A percentile compares a stretch with the other conserved stretches of the same genome.
phyloP scores from a whole-genome alignment of 371 early-diverging fungal genomes.

The Apophysomyces trapeziformis region DNA sequence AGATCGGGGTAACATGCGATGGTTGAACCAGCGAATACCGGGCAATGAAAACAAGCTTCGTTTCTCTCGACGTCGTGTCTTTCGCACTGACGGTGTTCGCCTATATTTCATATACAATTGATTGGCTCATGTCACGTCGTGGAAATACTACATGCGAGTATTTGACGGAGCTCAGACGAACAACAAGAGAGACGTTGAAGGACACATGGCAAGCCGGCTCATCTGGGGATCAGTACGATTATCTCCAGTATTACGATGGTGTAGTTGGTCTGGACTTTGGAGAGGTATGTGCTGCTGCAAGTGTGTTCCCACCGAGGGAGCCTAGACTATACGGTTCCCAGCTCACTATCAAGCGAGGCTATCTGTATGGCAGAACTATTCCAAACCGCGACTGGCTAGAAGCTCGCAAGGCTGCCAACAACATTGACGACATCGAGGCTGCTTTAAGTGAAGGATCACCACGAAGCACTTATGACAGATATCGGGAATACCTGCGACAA shows the following conservation, averaged over 20 bases:
- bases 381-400: conserved; percentile 16
- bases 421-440: too few species aligned
- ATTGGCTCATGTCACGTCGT: too few species aligned
- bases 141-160: too few species aligned
- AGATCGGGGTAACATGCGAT: conserved; percentile 3
- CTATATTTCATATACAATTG: neutral
- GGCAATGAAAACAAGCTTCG: conserved; percentile 9
- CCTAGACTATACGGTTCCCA: conserved; percentile 3
- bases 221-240: neutral
- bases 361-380: conserved; percentile 11
- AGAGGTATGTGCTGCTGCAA: conserved; percentile 2
- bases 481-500: too few species aligned
- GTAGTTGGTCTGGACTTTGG: conserved; percentile 12
- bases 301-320: conserved; percentile 1
- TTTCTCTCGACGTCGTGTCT: conserved; percentile 3
- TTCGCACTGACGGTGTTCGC: conserved; percentile 9
- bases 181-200: too few species aligned
- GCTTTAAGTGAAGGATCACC: too few species aligned
- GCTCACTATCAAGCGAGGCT: conserved; percentile 14
- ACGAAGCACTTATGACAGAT: too few species aligned
- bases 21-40: conserved; percentile 10
- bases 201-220: too few species aligned
- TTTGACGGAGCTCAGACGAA: too few species aligned
- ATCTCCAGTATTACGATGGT: conserved; percentile 10
- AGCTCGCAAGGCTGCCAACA: conserved; percentile 4